Percentiles rank a stretch among this genome's conserved stretches.
phyloP scores from a whole-genome alignment of 164 flowering plant species.

The Brasenia schreberi region DNA sequence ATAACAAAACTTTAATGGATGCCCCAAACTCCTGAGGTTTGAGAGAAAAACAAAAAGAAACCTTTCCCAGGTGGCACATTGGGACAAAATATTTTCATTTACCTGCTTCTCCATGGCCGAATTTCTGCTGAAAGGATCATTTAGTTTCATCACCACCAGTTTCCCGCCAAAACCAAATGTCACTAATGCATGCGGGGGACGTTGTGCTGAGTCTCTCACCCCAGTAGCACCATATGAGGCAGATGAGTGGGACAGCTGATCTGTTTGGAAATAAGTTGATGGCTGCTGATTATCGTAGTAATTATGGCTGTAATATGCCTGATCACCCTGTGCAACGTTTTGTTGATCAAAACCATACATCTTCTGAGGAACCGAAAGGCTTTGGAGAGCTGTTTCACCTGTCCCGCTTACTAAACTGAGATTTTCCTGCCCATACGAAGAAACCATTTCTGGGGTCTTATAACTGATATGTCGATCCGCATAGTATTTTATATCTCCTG shows the following conservation, averaged over 20 bases:
- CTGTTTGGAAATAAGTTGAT: constrained; percentile 12
- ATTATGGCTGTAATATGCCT: constrained; percentile 17
- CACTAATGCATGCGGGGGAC: constrained; percentile 72
- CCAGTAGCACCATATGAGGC: constrained; percentile 19
- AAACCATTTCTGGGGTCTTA: constrained; percentile 16
- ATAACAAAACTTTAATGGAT: no score
- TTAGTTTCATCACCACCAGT: constrained; percentile 52
- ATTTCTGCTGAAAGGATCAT: constrained; percentile 12
- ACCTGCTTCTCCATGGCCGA: constrained; percentile 49
- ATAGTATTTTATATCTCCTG: not conserved
- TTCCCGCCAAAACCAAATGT: constrained; percentile 85
- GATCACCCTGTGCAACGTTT: constrained; percentile 8
- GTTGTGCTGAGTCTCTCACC: constrained; percentile 60
- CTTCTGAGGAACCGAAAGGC: constrained; percentile 4
- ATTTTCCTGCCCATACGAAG: constrained; percentile 16
- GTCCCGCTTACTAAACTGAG: constrained; percentile 12
- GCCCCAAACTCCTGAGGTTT: no score
- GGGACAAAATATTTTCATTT: not conserved
- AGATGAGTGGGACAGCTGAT: constrained; percentile 8
- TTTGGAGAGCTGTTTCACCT: constrained; percentile 10
- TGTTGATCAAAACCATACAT: constrained; percentile 20
- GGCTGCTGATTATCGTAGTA: constrained; percentile 23
- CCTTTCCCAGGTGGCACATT: no score
- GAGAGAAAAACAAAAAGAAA: not conserved
- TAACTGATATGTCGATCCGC: not conserved